Base-by-base conservation (phyloP, 164 flowering plant species). In the Annona squamosa region DNA sequence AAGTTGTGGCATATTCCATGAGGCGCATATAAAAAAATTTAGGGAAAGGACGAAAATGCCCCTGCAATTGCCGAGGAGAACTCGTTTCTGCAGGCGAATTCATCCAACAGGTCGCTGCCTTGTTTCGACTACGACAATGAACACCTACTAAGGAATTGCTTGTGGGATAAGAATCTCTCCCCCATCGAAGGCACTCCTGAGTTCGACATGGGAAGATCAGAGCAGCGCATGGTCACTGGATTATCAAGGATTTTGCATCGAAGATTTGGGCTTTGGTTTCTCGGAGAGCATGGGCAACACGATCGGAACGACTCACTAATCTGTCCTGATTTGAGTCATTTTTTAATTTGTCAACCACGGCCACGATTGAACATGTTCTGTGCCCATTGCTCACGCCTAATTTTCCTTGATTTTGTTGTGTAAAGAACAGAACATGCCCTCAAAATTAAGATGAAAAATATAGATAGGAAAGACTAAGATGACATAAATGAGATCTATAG, bases 201-300 rank as follows among this genome's bases (percentile, higher is more conserved):
- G 68, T 79, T 65, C 86, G 0, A 74, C 78, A 0, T 83, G 84
- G 90, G 89, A 88, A 56, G 87, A 26, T 26, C 37, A 86, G 1
- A 82, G 73, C 68, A 83, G 78, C 65, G 71, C 84, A 2, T 88
- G 89, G 88, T 76, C 89, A 43, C 46, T 85, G 73, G 92, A 89
- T 46, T 86, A 88, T 67, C 87, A 89, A 73, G 97, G 87, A 69
- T 90, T 91, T n/a, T 90, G 96, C 1, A 68, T 89, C 13, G 88
- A 87, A 46, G 96, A 93, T 48, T 87, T 89, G 67, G 96, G 87
- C 5, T 78, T 87, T 5, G 90, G 85, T 61, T 84, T 81, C 56
- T 79, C 83, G 75, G 79, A 72, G 89, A 82, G 43, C 63, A 57
- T 72, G 71, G 46, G 17, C 13, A 10, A 10, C 9, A 63, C 81